These are phyloP conservation scores for Nigrospora osmanthi DNA, from an alignment of 2,329 filamentous ascomycete species.

Conservation along the genomic window DNA sequence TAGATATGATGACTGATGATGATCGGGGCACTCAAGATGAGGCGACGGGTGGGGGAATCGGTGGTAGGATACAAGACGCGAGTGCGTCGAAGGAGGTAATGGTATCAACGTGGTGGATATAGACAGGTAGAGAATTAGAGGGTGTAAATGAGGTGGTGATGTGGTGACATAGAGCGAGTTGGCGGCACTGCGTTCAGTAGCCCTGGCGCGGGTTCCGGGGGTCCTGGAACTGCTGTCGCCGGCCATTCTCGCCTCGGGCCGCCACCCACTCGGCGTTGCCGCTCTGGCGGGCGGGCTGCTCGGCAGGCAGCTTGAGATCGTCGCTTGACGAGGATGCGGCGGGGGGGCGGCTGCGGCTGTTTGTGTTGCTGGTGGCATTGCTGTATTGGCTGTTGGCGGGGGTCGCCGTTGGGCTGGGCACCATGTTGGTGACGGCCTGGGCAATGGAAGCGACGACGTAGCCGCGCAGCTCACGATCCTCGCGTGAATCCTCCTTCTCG, in stretches of 20 bases:
- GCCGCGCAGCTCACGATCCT: conserved; percentile 67
- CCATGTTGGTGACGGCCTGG: conserved; percentile 61
- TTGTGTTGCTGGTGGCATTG: conserved; percentile 7
- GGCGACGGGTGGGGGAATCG: background rate
- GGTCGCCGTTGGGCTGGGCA: conserved; percentile 33
- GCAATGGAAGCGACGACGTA: conserved; percentile 70
- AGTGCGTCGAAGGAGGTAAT: background rate
- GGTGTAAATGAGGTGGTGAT: background rate
- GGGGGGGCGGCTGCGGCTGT: conserved; percentile 3
- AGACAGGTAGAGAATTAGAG: background rate
- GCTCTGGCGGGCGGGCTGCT: conserved; percentile 46
- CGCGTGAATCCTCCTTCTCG: conserved; percentile 70
- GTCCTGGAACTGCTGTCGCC: conserved; percentile 30
- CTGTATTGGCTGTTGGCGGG: conserved; percentile 16
- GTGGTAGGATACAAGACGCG: conserved; percentile 3
- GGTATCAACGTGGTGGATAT: background rate
- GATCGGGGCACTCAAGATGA: no score
- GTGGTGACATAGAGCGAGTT: background rate
- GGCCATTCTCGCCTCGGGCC: conserved; percentile 35
- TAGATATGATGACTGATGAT: no score
- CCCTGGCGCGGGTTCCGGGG: conserved; percentile 36
- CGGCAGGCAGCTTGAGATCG: conserved; percentile 53
- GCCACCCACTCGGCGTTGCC: conserved; percentile 43
- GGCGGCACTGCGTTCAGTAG: background rate
- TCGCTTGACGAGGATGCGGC: conserved; percentile 27